Percentiles rank a stretch among this genome's conserved stretches.
Conservation (phyloP, 305 asterid species). For the Ajuga reptans region DNA sequence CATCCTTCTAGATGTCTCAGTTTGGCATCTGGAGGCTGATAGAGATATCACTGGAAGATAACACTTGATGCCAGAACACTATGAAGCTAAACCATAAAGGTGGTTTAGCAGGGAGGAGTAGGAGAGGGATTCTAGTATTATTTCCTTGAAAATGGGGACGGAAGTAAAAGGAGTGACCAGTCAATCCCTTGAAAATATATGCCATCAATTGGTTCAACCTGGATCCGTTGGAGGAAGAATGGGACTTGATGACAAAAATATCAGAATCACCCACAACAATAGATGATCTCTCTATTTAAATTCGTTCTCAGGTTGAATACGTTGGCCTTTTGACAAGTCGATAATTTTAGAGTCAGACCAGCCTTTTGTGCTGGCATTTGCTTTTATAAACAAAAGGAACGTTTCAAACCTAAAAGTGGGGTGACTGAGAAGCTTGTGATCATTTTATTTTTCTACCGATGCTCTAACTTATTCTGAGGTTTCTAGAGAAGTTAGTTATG, state of each 20-base stretch:
- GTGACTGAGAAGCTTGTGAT: constrained; percentile 9
- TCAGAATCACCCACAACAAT: not conserved
- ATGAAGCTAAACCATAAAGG: not conserved
- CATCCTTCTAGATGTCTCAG: not conserved
- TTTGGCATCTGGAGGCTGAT: not conserved
- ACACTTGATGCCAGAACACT: not conserved
- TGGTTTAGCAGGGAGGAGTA: not conserved
- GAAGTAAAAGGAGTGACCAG: not conserved
- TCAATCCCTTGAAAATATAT: not conserved
- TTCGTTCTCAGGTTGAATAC: not conserved
- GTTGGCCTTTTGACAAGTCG: not conserved
- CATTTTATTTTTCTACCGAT: not conserved
- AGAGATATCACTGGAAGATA: not conserved
- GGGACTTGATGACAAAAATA: not conserved
- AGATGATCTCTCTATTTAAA: not conserved
- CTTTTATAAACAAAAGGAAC: not conserved
- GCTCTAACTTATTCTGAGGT: not conserved
- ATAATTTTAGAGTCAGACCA: no score
- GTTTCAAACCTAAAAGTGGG: not conserved
- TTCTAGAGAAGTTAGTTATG: constrained; percentile 6
- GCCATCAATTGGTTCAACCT: not conserved
- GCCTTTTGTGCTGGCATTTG: not conserved
- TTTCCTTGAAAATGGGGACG: not conserved
- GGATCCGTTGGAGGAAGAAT: not conserved
- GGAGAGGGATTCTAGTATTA: not conserved